Base-by-base conservation (phyloP, 2,329 filamentous ascomycete genomes). In the Aspergillus intermedius region DNA sequence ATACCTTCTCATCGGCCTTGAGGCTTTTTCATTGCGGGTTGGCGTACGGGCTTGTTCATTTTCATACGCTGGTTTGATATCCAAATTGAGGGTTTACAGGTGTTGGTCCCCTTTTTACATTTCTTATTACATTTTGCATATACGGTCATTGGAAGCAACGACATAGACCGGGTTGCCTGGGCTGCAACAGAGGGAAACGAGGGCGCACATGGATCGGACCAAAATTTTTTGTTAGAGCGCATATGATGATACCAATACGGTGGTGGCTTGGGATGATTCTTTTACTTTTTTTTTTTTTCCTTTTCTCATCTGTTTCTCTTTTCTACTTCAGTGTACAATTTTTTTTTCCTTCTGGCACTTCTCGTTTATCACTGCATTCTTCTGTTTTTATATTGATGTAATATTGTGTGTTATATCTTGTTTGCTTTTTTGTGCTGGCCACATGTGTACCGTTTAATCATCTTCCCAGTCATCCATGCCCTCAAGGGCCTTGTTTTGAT, bases 321-420 rank as follows among this genome's bases (percentile, higher is more conserved):
- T 71, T 69, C 63, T 67, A 68, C 67, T 68, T 66, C 68, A 71
- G 69, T 77, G 48, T 52, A 51, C 47, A 56, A 52, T 37, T 53
- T 56, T 55, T 49, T 51, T 51, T 22, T 6, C 19, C n/a, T 44
- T 49, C 48, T 35, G 34, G 42, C 53, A 48, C 46, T 46, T 54
- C 58, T 61, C 56, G 50, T 55, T 59, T 47, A 58, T 19, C 49
- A 23, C 53, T 50, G 47, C 49, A 46, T 54, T 56, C 48, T 54
- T 12, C 32, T 54, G 58, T 60, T 34, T 44, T 49, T 62, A 60
- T 62, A 60, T 62, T 49, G 52, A 64, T 66, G 61, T 66, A 66
- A 66, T 65, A 60, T 59, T 47, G 25, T 59, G 57, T 54, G 45
- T 54, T 59, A 22, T 53, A 34, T 47, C 25, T 52, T 56, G 51